Percentiles rank a stretch among this genome's conserved stretches.
These are phyloP conservation scores for Kockovaella imperatae DNA, from an alignment of 768 basidiomycete genomes.

Conservation along the genomic window DNA sequence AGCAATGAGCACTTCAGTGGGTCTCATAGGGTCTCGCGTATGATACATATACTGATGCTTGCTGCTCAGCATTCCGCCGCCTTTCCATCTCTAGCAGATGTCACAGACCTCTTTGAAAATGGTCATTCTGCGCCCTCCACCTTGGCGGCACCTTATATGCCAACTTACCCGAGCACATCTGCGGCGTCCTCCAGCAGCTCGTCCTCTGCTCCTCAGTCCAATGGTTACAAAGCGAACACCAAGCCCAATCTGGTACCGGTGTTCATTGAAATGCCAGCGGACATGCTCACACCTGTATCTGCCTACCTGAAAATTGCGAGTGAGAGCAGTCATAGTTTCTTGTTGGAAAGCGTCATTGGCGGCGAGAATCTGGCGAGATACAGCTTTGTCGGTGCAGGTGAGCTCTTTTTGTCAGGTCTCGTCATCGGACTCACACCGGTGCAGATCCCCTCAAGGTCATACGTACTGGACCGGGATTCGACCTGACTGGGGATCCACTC, in stretches of 20 bases:
- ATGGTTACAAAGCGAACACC: neutral
- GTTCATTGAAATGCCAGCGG: constrained; percentile 85
- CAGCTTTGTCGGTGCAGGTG: constrained; percentile 93
- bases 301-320: constrained; percentile 89
- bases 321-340: constrained; percentile 86
- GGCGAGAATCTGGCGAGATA: constrained; percentile 89
- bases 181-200: neutral
- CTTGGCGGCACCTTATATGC: constrained; percentile 18
- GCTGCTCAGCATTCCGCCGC: no score
- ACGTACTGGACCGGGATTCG: constrained; percentile 76
- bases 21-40: no score
- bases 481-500: constrained; percentile 80
- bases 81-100: constrained; percentile 19
- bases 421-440: neutral
- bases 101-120: constrained; percentile 23
- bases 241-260: constrained; percentile 75
- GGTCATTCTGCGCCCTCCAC: constrained; percentile 26
- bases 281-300: constrained; percentile 92
- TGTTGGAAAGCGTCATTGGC: constrained; percentile 83
- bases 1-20: no score
- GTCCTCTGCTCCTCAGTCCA: neutral
- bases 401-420: constrained; percentile 23
- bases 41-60: no score
- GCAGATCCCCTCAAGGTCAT: constrained; percentile 91
- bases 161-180: constrained; percentile 20